Evolutionary conservation across 768 basidiomycete species (phyloP).

Genomic region (Calocera cornea): DNA sequence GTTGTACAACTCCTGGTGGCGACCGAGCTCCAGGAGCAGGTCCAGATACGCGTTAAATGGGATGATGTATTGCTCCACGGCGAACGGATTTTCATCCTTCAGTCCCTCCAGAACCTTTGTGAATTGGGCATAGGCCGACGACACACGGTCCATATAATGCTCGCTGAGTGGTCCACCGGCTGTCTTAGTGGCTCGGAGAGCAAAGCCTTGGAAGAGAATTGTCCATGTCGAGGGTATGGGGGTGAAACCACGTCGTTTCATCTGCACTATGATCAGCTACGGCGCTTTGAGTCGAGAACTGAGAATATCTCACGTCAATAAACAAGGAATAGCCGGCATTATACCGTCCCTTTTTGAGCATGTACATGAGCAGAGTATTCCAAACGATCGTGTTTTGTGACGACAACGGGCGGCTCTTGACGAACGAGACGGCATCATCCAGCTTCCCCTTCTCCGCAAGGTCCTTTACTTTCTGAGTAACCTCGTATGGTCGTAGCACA

Average conservation of each 20-base stretch:
- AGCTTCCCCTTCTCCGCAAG: constrained; percentile 42
- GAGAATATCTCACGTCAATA: constrained; percentile 40
- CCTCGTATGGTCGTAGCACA: constrained; percentile 12
- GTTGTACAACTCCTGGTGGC: constrained; percentile 57
- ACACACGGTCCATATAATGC: constrained; percentile 36
- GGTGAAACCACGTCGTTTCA: constrained; percentile 70
- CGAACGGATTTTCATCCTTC: constrained; percentile 35
- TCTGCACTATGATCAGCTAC: constrained; percentile 31
- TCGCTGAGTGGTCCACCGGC: neutral
- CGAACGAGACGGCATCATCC: constrained; percentile 47
- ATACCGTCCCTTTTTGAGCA: constrained; percentile 42
- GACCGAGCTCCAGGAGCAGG: constrained; percentile 46
- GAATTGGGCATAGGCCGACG: constrained; percentile 46
- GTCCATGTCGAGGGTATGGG: constrained; percentile 55
- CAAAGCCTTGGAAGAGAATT: constrained; percentile 54
- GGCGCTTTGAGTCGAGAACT: neutral
- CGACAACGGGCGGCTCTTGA: constrained; percentile 57
- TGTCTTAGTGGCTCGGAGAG: constrained; percentile 12
- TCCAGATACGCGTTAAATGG: constrained; percentile 52
- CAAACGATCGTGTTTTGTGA: constrained; percentile 64
- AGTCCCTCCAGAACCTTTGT: constrained; percentile 37
- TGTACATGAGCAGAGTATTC: constrained; percentile 64
- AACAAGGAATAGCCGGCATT: constrained; percentile 53
- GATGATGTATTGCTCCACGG: constrained; percentile 33
- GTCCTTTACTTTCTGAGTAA: constrained; percentile 16